A percentile compares a stretch with the other conserved stretches of the same genome.
phyloP scores from a whole-genome alignment of 441 rosid species.

The Rhodomyrtus psidioides region DNA sequence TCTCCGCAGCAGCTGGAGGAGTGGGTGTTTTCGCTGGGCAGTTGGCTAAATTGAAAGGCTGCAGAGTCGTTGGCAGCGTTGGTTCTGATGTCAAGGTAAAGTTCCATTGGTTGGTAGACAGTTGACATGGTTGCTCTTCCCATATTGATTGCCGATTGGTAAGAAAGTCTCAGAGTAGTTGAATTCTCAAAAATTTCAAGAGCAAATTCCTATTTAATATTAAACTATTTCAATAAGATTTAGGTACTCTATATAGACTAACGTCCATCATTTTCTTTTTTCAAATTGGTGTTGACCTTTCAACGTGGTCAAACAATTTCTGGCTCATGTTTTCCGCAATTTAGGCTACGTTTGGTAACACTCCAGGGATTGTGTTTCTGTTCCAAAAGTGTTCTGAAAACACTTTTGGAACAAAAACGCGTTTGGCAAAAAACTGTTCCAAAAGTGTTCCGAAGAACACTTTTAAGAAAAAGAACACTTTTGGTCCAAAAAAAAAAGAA shows the following conservation, averaged over 20 bases:
- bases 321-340: background rate
- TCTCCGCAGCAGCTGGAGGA: constrained; percentile 47
- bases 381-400: too few species aligned
- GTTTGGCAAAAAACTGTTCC: too few species aligned
- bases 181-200: background rate
- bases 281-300: background rate
- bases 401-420: too few species aligned
- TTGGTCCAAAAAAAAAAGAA: too few species aligned
- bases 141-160: background rate
- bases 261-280: background rate
- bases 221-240: background rate
- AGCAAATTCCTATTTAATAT: background rate
- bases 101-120: background rate
- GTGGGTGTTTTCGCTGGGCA: constrained; percentile 44
- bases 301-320: background rate
- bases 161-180: background rate
- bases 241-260: background rate
- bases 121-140: background rate
- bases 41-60: constrained; percentile 44
- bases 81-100: constrained; percentile 41
- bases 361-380: too few species aligned
- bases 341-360: too few species aligned
- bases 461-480: too few species aligned
- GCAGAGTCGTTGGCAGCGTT: constrained; percentile 37
- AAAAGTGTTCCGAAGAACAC: too few species aligned